These are phyloP conservation scores for Trichoderma gracile DNA, from an alignment of 2,329 filamentous ascomycete species.

Conservation along the genomic window DNA sequence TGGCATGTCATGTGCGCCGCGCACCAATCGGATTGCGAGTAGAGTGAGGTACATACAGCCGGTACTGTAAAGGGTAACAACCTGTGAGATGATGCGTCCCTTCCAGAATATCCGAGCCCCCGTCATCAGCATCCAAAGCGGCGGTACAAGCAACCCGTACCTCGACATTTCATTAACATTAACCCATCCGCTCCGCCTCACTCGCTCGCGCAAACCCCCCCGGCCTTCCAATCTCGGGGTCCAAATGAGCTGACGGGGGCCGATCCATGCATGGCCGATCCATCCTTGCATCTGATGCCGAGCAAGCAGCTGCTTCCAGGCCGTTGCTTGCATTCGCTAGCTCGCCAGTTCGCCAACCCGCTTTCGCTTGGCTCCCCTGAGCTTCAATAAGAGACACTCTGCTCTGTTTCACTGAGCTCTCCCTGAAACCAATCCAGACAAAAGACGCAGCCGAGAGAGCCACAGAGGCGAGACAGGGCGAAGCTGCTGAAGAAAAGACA, in stretches of 20 bases:
- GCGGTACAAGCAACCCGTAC: too few relatives aligned
- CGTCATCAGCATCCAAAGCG: too few relatives aligned
- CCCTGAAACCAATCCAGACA: constrained; percentile 13
- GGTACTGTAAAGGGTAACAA: too few relatives aligned
- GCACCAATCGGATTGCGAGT: too few relatives aligned
- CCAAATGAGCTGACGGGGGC: constrained; percentile 26
- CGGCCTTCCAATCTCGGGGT: constrained; percentile 19
- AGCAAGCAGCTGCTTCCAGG: constrained; percentile 11
- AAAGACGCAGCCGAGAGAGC: not conserved
- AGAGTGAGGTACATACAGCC: too few relatives aligned
- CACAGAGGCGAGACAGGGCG: not conserved
- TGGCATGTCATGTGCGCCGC: too few relatives aligned
- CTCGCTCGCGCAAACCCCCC: constrained; percentile 11
- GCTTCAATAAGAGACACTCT: constrained; percentile 11
- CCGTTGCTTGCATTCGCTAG: constrained; percentile 17
- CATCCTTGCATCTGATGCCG: constrained; percentile 25
- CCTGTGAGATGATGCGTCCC: too few relatives aligned
- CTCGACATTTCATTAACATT: not conserved
- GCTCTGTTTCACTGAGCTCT: constrained; percentile 13
- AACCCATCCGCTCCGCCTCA: constrained; percentile 16
- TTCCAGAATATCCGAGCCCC: too few relatives aligned
- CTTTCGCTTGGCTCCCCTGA: constrained; percentile 24
- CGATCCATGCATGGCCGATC: constrained; percentile 23
- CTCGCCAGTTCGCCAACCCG: constrained; percentile 20
- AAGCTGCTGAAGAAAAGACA: not conserved